Conservation (phyloP, 805 yeast genomes). For the Barnettozyma populi region DNA sequence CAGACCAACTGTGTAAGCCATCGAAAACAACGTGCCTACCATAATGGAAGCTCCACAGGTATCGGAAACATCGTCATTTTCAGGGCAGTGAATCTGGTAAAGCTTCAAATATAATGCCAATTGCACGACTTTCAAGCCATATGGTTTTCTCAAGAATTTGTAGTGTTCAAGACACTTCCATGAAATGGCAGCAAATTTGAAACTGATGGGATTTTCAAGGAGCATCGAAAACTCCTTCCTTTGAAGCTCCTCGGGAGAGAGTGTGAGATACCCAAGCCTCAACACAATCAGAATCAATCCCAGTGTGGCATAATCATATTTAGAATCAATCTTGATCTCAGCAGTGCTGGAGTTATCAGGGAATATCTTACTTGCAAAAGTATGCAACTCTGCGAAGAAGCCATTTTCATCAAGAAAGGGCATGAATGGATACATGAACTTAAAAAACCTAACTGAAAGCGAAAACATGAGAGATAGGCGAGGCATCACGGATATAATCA, state of each 20-base stretch:
- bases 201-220: constrained; percentile 9
- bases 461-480: constrained; percentile 11
- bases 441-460: constrained; percentile 22
- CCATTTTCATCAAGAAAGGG: constrained; percentile 22
- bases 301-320: constrained; percentile 20
- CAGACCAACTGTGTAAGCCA: constrained; percentile 50
- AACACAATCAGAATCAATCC: constrained; percentile 20
- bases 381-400: constrained; percentile 17
- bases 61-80: constrained; percentile 51
- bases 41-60: constrained; percentile 44
- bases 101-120: constrained; percentile 43
- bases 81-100: constrained; percentile 46
- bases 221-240: constrained; percentile 3
- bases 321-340: constrained; percentile 12
- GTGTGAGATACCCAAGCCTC: constrained; percentile 19
- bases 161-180: constrained; percentile 44
- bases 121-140: constrained; percentile 44
- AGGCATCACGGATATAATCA: constrained; percentile 17
- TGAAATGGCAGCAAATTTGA: constrained; percentile 11
- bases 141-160: constrained; percentile 40
- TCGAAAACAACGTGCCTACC: constrained; percentile 44
- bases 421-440: constrained; percentile 20
- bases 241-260: constrained; percentile 13
- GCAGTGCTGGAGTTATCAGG: not conserved
- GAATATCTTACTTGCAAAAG: constrained; percentile 8